These are phyloP conservation scores for Backusella liffmaniae DNA, from an alignment of 192 early-diverging fungal genomes.

Conservation along the genomic window DNA sequence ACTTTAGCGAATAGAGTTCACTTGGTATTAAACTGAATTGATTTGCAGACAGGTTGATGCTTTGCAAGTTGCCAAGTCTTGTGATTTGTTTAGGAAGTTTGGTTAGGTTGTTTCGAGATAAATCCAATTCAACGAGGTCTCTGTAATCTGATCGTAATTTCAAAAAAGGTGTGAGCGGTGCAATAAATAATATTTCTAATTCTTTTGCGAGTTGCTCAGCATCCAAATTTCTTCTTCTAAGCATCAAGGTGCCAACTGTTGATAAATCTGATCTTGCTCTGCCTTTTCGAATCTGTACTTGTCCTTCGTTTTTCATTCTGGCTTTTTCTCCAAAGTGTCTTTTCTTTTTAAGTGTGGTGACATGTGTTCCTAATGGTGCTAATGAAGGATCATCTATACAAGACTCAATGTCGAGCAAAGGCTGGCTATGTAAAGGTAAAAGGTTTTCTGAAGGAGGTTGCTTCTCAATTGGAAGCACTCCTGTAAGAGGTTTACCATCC, in stretches of 20 bases:
- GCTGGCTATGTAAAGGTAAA: not conserved
- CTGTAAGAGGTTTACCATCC: constrained; percentile 11
- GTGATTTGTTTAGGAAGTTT: constrained; percentile 42
- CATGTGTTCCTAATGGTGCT: constrained; percentile 48
- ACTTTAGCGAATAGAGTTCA: constrained; percentile 39
- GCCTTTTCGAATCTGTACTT: constrained; percentile 16
- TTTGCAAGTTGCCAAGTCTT: constrained; percentile 24
- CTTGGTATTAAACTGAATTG: constrained; percentile 42
- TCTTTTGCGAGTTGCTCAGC: constrained; percentile 37
- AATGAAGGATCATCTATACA: constrained; percentile 54
- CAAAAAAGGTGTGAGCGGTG: constrained; percentile 36
- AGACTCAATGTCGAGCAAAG: constrained; percentile 47
- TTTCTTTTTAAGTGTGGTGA: constrained; percentile 13
- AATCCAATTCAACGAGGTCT: constrained; percentile 47
- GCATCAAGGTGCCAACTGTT: constrained; percentile 19
- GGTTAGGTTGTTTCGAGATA: constrained; percentile 50
- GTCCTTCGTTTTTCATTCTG: not conserved
- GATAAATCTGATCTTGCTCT: not conserved
- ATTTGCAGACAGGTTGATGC: constrained; percentile 48
- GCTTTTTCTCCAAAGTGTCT: not conserved
- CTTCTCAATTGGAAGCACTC: constrained; percentile 13
- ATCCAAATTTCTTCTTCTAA: constrained; percentile 41
- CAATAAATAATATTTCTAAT: constrained; percentile 25
- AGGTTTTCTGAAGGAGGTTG: not conserved
- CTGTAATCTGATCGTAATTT: not conserved